Conservation (phyloP, 306 rosid genomes). For the Dalbergia cochinchinensis region DNA sequence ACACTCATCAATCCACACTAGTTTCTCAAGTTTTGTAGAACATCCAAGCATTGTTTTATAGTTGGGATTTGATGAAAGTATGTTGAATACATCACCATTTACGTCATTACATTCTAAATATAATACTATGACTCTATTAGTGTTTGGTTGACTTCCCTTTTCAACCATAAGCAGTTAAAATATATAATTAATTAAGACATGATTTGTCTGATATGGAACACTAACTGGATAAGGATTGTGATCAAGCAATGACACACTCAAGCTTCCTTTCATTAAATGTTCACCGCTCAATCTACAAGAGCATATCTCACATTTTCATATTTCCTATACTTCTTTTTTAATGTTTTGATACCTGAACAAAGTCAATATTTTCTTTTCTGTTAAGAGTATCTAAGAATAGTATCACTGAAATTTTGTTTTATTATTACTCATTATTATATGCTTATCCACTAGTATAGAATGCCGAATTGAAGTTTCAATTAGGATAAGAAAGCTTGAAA, state of each 20-base stretch:
- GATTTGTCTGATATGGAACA: not conserved
- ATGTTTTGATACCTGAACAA: not conserved
- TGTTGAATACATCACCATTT: not conserved
- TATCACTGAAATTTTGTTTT: not conserved
- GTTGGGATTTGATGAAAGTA: slow-evolving; percentile 3
- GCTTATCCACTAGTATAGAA: slow-evolving; percentile 13
- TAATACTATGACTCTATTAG: no score
- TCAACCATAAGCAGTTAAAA: no score
- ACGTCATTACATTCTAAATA: not conserved
- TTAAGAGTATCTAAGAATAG: not conserved
- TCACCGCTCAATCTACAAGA: not conserved
- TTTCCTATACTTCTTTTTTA: not conserved
- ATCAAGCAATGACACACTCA: not conserved
- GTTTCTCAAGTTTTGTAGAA: not conserved
- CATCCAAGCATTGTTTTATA: not conserved
- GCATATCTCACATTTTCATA: not conserved
- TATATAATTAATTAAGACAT: not conserved
- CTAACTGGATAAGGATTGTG: slow-evolving; percentile 15
- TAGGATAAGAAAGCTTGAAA: slow-evolving; percentile 1
- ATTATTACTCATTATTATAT: not conserved
- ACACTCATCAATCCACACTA: not conserved
- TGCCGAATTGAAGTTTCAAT: not conserved
- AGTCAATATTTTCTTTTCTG: not conserved
- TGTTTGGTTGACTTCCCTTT: not conserved
- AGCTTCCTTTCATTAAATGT: not conserved